Percentiles rank a stretch among this genome's conserved stretches.
These are phyloP conservation scores for Circinella umbellata DNA, from an alignment of 371 early-diverging fungal species.

Conservation along the genomic window DNA sequence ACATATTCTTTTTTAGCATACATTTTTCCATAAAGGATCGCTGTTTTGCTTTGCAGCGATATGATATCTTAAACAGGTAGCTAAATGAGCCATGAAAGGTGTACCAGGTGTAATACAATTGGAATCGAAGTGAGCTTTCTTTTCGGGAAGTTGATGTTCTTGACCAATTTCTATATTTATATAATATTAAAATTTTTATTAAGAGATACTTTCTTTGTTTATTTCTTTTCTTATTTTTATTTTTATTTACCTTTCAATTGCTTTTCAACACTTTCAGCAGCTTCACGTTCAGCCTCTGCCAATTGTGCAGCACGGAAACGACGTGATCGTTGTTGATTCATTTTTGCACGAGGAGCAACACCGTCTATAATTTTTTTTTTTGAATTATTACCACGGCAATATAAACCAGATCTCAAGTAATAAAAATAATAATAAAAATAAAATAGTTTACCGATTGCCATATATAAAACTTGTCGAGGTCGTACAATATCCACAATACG, in stretches of 20 bases:
- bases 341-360: slow-evolving; percentile 99
- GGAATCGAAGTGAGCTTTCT: slow-evolving; percentile 87
- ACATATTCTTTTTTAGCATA: slow-evolving; percentile 35
- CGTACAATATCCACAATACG: slow-evolving; percentile 89
- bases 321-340: slow-evolving; percentile 99
- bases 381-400: too few species aligned
- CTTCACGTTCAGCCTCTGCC: slow-evolving; percentile 75
- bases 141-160: slow-evolving; percentile 54
- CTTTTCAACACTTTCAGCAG: slow-evolving; percentile 67
- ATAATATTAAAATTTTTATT: not conserved
- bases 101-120: slow-evolving; percentile 99
- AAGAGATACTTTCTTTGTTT: not conserved
- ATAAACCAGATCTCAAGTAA: not conserved
- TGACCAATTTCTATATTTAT: slow-evolving; percentile 51
- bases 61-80: slow-evolving; percentile 87
- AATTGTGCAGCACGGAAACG: slow-evolving; percentile 96
- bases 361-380: slow-evolving; percentile 75
- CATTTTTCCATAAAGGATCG: slow-evolving; percentile 91
- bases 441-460: slow-evolving; percentile 84
- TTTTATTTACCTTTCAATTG: slow-evolving; percentile 44
- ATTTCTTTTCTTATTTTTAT: not conserved
- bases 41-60: slow-evolving; percentile 87
- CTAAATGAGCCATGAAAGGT: slow-evolving; percentile 96
- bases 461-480: slow-evolving; percentile 95
- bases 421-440: not conserved